Evolutionary conservation across 2,329 filamentous ascomycete genomes (phyloP), one percentile per base, ranked within the genome.

Genomic region (Microascus cirrosus): DNA sequence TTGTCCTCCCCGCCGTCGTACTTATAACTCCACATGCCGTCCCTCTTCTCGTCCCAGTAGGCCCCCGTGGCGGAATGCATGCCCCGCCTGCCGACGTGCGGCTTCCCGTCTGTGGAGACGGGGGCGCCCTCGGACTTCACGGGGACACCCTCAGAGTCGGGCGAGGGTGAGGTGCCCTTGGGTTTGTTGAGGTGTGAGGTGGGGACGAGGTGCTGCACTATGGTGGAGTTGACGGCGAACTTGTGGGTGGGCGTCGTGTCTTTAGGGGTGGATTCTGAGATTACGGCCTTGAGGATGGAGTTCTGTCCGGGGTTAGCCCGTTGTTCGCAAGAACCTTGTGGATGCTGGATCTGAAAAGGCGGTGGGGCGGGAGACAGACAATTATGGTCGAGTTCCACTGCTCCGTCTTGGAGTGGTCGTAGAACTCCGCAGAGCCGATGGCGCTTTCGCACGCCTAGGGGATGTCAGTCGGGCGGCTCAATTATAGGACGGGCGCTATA

Each of bases 171-270:
- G 64, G 73, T 77, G 61, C 81, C 76, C 63, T 77, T 77, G 61
- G 82, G 69, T 73, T 83, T 84, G 74, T 83, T 86, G 55, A 84
- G 75, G 58, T 82, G 76, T 34, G 83, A 81, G 13, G 83, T 86
- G 58, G 86, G 82, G 22, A 87, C 83, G 36, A 93, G 79, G 76
- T 97, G 93, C 77, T 99, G 93, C 65, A 97, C 95, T 69, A 97
- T 96, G 63, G 93, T 97, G 78, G 90, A 95, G 80, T 96, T 97
- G 75, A 95, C 91, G 65, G 91, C 90, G 75, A 93, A 97, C 74
- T 97, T 97, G 83, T 86, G 96, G 18, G 77, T 73, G 5, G 89
- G 86, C 32, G 77, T 73, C 60, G 77, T 75, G 61, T 78, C 74
- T 54, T 78, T 70, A 20, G 82, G 79, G 20, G 81, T 83, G 55